phyloP scores from a whole-genome alignment of 2,329 filamentous ascomycete genomes.

The Penicillium sp. region DNA sequence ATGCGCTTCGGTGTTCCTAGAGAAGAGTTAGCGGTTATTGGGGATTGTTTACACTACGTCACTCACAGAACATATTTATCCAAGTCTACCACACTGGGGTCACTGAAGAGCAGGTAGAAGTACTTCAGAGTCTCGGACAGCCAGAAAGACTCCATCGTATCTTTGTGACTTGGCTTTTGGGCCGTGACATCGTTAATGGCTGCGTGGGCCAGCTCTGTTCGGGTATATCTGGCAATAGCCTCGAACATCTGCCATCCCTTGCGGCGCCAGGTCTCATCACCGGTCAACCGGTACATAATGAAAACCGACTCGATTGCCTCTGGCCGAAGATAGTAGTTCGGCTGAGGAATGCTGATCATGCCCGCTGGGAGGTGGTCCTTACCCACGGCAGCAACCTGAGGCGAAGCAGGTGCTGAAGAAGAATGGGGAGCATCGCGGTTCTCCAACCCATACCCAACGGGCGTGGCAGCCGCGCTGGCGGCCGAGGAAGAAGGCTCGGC shows the following conservation, averaged over 20 bases:
- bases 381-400: constrained; percentile 40
- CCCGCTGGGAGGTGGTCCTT: constrained; percentile 47
- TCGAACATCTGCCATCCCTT: constrained; percentile 76
- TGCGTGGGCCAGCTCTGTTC: constrained; percentile 63
- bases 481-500: background rate
- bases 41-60: constrained; percentile 6
- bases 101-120: constrained; percentile 50
- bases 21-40: constrained; percentile 1
- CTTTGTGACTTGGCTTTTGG: constrained; percentile 46
- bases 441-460: constrained; percentile 1
- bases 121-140: constrained; percentile 55
- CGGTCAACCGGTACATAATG: constrained; percentile 73
- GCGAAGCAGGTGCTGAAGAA: constrained; percentile 25
- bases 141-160: constrained; percentile 78
- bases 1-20: constrained; percentile 45
- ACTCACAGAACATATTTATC: constrained; percentile 52
- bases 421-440: constrained; percentile 18
- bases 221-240: constrained; percentile 62
- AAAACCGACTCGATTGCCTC: constrained; percentile 83
- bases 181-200: constrained; percentile 67
- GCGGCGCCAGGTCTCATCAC: constrained; percentile 64
- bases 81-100: constrained; percentile 44
- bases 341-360: constrained; percentile 39
- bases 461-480: constrained; percentile 4
- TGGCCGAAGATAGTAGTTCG: constrained; percentile 53